Base-by-base conservation (phyloP, 108 stramenopile genomes). In the Nitzschia sp. region DNA sequence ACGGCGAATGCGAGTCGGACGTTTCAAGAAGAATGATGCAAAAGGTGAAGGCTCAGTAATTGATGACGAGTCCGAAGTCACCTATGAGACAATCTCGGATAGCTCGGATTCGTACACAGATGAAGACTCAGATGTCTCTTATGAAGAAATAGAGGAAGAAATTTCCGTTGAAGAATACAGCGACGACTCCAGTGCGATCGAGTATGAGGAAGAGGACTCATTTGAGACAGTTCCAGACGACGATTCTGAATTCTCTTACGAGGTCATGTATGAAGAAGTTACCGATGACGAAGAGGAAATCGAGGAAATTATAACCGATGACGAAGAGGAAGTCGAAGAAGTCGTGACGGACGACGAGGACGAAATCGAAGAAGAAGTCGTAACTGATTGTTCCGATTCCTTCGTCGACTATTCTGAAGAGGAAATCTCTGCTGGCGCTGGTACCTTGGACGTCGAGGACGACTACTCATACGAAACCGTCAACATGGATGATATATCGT, bases 241-340 rank as follows among this genome's bases (percentile, higher is more conserved):
- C 24, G 51, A 53, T n/a, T 53, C 51, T 24, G 51, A 53, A 53
- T 53, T 53, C 19, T 53, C 51, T 17, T 53, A 53, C 18, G 13
- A 53, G n/a, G 18, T 53, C 4, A 17, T 53, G 13, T 53, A 53
- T n/a, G 51, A 53, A 24, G 13, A 53, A 53, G 51, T 53, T 19
- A 15, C 51, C 21, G 51, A 53, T n/a, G 13, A 53, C 13, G 51
- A 53, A n/a, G 8, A 53, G 13, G 51, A 53, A 24, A n/a, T 17
- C n/a, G 51, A 53, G 18, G 51, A 53, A 53, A n/a, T 53, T 53
- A 15, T 45, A 45, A 15, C 13, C 45, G 45, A 45, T 13, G 9
- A 13, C 15, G 45, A 53, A 6, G 13, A 53, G n/a, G 18, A 17
- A 24, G 8, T 53, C 21, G 8, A 53, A 4, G 51, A 53, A 24